phyloP scores from a whole-genome alignment of 192 early-diverging fungal species.

The Linnemannia schmuckeri region DNA sequence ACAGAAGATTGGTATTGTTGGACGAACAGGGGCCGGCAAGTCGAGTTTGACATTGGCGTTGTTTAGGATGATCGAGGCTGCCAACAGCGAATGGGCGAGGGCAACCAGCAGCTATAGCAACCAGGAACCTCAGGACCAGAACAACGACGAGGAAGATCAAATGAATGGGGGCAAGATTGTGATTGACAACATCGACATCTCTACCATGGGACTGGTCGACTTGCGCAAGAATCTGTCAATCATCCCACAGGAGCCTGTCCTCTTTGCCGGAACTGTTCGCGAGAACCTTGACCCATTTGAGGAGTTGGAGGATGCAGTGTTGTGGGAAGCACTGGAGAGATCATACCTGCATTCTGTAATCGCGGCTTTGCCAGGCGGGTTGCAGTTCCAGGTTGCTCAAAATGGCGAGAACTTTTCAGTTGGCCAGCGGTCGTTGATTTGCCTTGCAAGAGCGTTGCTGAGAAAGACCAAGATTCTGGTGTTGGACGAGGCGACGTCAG shows the following conservation, averaged over 20 bases:
- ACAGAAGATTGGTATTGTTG: conserved; percentile 90
- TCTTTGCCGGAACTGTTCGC: conserved; percentile 72
- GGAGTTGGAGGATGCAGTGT: conserved; percentile 58
- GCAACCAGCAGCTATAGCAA: background rate
- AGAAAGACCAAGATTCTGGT: conserved; percentile 28
- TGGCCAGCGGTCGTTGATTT: conserved; percentile 80
- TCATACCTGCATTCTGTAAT: conserved; percentile 76
- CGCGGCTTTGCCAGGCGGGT: conserved; percentile 66
- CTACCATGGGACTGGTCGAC: conserved; percentile 67
- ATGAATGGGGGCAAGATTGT: conserved; percentile 66
- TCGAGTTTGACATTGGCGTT: conserved; percentile 64
- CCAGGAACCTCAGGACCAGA: background rate
- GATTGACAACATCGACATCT: conserved; percentile 80
- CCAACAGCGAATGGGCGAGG: conserved; percentile 9
- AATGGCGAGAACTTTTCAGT: conserved; percentile 87
- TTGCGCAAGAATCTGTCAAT: conserved; percentile 71
- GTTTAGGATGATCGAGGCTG: conserved; percentile 63
- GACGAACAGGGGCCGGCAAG: conserved; percentile 67
- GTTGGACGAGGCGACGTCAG: conserved; percentile 58
- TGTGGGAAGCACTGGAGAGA: conserved; percentile 77
- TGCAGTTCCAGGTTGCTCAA: conserved; percentile 77
- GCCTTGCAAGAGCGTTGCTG: conserved; percentile 76
- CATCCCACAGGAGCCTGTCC: conserved; percentile 82
- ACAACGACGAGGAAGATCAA: background rate
- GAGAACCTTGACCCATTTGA: conserved; percentile 70